Conservation (phyloP, 1,284 basidiomycete species). For the Vanrija sp. region DNA sequence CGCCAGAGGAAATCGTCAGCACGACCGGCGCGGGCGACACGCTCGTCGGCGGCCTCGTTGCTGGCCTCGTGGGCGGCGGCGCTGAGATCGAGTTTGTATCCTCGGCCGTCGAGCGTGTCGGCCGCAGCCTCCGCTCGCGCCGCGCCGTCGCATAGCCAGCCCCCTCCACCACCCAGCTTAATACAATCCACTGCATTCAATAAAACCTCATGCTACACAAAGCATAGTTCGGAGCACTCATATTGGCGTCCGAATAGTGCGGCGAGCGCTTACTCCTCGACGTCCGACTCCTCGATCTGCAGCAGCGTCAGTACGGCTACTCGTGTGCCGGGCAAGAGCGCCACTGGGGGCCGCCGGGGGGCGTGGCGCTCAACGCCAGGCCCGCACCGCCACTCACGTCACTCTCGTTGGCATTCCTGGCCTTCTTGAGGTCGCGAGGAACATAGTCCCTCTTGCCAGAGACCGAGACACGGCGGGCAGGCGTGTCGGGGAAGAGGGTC, state of each 20-base stretch:
- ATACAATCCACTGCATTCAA: too few relatives aligned
- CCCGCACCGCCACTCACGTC: slow-evolving; percentile 32
- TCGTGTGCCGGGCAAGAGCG: background rate
- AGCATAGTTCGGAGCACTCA: background rate
- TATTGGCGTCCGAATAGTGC: background rate
- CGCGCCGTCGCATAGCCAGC: slow-evolving; percentile 30
- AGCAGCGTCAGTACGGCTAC: slow-evolving; percentile 7
- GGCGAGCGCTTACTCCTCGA: slow-evolving; percentile 19
- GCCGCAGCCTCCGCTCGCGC: slow-evolving; percentile 26
- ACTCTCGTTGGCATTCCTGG: slow-evolving; percentile 42
- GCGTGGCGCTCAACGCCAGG: background rate
- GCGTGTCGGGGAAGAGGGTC: slow-evolving; percentile 46
- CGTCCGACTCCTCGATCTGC: slow-evolving; percentile 47
- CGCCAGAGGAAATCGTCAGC: slow-evolving; percentile 56
- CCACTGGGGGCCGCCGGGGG: background rate
- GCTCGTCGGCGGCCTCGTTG: slow-evolving; percentile 66
- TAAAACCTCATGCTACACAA: background rate
- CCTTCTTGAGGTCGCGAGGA: slow-evolving; percentile 19
- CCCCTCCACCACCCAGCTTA: too few relatives aligned
- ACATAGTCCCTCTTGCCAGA: slow-evolving; percentile 14
- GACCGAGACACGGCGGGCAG: slow-evolving; percentile 38
- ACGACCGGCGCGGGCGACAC: slow-evolving; percentile 90
- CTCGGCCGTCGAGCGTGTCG: slow-evolving; percentile 30
- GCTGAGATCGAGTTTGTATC: slow-evolving; percentile 22
- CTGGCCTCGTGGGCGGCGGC: slow-evolving; percentile 27